A percentile compares a stretch with the other conserved stretches of the same genome.
phyloP scores from a whole-genome alignment of 192 early-diverging fungal genomes.

The Rhizophagus prolifer region DNA sequence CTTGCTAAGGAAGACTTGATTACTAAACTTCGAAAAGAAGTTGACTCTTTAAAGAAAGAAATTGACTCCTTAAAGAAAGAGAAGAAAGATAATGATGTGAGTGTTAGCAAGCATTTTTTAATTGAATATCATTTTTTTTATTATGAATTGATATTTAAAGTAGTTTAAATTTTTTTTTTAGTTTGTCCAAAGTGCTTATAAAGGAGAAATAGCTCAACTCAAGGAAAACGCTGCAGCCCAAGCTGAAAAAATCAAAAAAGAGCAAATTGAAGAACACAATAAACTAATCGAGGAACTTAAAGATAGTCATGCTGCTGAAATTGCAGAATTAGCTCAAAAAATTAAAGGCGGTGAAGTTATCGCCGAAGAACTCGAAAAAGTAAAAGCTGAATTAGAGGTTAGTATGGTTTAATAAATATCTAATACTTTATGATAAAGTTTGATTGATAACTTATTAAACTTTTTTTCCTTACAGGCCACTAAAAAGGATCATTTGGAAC shows the following conservation, averaged over 20 bases:
- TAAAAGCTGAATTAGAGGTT: conserved; percentile 11
- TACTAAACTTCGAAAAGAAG: not conserved
- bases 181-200: not conserved
- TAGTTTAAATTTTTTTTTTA: not conserved
- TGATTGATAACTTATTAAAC: not conserved
- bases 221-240: no score
- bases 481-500: not conserved
- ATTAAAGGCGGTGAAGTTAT: conserved; percentile 3
- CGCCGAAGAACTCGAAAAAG: not conserved
- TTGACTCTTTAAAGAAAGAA: not conserved
- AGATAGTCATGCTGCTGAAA: not conserved
- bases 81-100: not conserved
- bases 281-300: not conserved
- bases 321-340: conserved; percentile 1
- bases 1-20: conserved; percentile 17
- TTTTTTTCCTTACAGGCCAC: not conserved
- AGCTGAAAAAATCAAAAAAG: not conserved
- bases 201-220: not conserved
- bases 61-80: not conserved
- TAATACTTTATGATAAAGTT: not conserved
- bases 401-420: not conserved
- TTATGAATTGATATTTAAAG: not conserved
- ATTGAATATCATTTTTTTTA: not conserved
- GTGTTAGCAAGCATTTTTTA: no score
- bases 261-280: not conserved